Evolutionary conservation across 129 eudicot genomes (phyloP).

Genomic region (Arctium lappa): DNA sequence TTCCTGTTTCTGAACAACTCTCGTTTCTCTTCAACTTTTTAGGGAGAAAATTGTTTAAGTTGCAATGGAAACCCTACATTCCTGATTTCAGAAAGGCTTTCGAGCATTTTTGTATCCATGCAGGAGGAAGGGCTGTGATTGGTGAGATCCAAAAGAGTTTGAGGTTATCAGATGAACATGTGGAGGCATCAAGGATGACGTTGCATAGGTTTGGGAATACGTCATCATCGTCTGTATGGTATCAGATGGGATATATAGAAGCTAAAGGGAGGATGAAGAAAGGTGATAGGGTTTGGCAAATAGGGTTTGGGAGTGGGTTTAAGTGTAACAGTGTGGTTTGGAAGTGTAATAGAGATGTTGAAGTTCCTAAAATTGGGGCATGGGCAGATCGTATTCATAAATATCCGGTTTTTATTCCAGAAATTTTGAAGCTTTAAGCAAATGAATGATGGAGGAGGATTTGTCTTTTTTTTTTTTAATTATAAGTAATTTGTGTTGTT

Average conservation of each 20-base stretch:
- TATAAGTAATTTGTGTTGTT: neutral
- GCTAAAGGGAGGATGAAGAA: slow-evolving; percentile 50
- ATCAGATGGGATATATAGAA: slow-evolving; percentile 51
- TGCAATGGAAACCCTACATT: slow-evolving; percentile 24
- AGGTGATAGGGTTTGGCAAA: slow-evolving; percentile 56
- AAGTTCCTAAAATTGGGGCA: slow-evolving; percentile 27
- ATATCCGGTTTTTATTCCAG: slow-evolving; percentile 48
- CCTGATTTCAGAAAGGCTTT: slow-evolving; percentile 52
- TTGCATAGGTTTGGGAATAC: slow-evolving; percentile 55
- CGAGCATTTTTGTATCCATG: slow-evolving; percentile 60
- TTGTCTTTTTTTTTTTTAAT: neutral
- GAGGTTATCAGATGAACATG: slow-evolving; percentile 39
- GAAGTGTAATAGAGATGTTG: slow-evolving; percentile 51
- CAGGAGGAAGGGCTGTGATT: slow-evolving; percentile 55
- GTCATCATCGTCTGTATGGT: slow-evolving; percentile 63
- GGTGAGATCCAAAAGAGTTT: slow-evolving; percentile 37
- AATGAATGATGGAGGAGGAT: neutral
- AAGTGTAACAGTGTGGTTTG: slow-evolving; percentile 64
- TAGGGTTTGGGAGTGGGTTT: slow-evolving; percentile 58
- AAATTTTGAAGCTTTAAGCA: slow-evolving; percentile 10
- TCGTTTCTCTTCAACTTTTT: slow-evolving; percentile 23
- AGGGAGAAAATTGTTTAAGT: slow-evolving; percentile 16
- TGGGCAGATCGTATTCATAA: slow-evolving; percentile 52
- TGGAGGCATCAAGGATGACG: slow-evolving; percentile 57
- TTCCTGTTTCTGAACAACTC: slow-evolving; percentile 42